A percentile compares a stretch with the other conserved stretches of the same genome.
These are phyloP conservation scores for Pyrus pyrifolia DNA, from an alignment of 306 rosid genomes.

Conservation along the genomic window DNA sequence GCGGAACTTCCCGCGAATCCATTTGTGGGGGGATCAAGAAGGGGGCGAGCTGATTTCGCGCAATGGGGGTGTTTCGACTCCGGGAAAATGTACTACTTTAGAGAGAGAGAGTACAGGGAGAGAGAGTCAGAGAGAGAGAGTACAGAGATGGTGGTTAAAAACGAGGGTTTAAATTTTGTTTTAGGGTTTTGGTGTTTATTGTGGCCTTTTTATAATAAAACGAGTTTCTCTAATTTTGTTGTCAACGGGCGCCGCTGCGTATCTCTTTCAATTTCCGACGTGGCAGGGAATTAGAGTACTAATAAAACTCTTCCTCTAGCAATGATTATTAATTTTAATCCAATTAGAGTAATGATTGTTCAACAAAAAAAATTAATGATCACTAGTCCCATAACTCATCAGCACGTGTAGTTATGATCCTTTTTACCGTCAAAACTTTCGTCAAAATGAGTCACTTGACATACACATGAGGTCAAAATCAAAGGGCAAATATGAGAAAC, in stretches of 20 bases:
- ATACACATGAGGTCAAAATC: no score
- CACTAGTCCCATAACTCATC: no score
- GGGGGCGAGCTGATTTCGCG: neutral
- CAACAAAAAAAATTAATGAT: no score
- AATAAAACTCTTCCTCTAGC: neutral
- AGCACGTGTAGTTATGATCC: no score
- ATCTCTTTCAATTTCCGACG: neutral
- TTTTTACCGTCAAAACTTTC: no score
- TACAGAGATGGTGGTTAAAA: neutral
- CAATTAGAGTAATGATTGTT: no score
- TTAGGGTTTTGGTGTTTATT: neutral
- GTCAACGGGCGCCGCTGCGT: neutral
- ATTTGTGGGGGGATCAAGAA: conserved; percentile 23
- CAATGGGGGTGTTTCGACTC: neutral
- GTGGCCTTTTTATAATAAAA: neutral
- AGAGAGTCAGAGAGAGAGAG: neutral
- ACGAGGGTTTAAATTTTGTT: conserved; percentile 3
- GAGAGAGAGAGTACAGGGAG: neutral
- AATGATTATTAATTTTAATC: no score
- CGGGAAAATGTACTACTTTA: neutral
- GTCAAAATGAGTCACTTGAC: no score
- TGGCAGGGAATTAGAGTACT: neutral
- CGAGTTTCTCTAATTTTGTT: neutral
- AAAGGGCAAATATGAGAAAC: no score
- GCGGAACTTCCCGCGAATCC: conserved; percentile 65